Evolutionary conservation across 2,329 filamentous ascomycete species (phyloP).

Genomic region (Botrytis porri): DNA sequence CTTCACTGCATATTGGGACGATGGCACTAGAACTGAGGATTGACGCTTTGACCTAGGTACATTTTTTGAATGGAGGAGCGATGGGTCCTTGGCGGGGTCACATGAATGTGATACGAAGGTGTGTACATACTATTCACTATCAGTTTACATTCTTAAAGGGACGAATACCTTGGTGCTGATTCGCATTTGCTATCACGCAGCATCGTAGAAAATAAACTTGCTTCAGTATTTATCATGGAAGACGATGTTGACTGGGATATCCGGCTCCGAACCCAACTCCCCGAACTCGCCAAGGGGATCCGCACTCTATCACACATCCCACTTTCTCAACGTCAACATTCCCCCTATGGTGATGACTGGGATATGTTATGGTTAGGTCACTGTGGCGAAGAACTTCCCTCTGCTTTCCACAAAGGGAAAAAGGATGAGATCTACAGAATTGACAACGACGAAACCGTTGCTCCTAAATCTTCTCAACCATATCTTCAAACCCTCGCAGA

Average conservation of each 20-base stretch:
- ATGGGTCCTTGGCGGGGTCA: constrained; percentile 44
- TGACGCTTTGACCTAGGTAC: constrained; percentile 8
- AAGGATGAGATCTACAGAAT: constrained; percentile 28
- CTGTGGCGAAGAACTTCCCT: constrained; percentile 33
- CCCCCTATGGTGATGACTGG: constrained; percentile 40
- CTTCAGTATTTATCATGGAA: constrained; percentile 43
- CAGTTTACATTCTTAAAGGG: not conserved
- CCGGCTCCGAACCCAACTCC: constrained; percentile 37
- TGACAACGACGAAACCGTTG: constrained; percentile 33
- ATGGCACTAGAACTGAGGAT: not conserved
- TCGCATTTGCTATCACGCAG: constrained; percentile 21
- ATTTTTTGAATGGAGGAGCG: constrained; percentile 26
- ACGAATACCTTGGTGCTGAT: not conserved
- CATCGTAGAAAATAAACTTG: constrained; percentile 22
- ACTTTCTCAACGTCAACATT: constrained; percentile 21
- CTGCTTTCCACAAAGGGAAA: not conserved
- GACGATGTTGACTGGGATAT: constrained; percentile 47
- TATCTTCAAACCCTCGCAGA: constrained; percentile 19
- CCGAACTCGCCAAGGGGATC: constrained; percentile 33
- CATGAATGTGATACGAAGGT: constrained; percentile 40
- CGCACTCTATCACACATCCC: constrained; percentile 20
- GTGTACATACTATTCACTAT: constrained; percentile 3
- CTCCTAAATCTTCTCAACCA: constrained; percentile 26
- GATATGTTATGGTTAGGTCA: constrained; percentile 42
- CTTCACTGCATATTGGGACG: not conserved